These are phyloP conservation scores for Guillardia theta DNA, from an alignment of 78 protist genomes.

Conservation along the genomic window DNA sequence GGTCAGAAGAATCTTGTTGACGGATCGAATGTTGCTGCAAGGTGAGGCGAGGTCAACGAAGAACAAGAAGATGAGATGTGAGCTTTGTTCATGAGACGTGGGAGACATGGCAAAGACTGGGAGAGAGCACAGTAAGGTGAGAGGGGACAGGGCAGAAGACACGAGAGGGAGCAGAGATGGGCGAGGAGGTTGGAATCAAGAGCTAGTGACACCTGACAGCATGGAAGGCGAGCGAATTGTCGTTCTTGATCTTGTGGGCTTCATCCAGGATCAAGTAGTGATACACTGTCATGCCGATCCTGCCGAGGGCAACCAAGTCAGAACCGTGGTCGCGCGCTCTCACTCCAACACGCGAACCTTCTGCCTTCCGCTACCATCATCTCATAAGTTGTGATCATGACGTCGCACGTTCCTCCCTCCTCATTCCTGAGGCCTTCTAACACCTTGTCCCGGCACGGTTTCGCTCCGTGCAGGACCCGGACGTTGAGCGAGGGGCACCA, in stretches of 20 bases:
- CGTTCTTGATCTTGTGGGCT: slow-evolving; percentile 19
- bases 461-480: slow-evolving; percentile 1
- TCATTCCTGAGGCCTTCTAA: not conserved
- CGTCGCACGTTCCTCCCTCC: slow-evolving; percentile 57
- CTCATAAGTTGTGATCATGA: slow-evolving; percentile 92
- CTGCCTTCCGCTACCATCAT: slow-evolving; percentile 37
- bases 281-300: not conserved
- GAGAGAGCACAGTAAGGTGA: not conserved
- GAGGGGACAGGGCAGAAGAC: not conserved
- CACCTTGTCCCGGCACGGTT: not conserved
- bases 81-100: too few relatives aligned
- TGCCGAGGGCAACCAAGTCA: not conserved
- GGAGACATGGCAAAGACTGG: not conserved
- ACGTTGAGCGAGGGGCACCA: not conserved
- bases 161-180: not conserved
- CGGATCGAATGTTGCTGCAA: not conserved
- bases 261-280: not conserved
- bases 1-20: slow-evolving; percentile 39
- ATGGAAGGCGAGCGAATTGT: not conserved
- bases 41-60: not conserved
- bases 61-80: not conserved
- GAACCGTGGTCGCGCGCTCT: not conserved
- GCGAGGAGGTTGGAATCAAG: not conserved
- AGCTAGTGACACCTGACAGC: not conserved
- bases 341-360: not conserved